phyloP scores from a whole-genome alignment of 192 early-diverging fungal species.

The Paraglomus brasilianum region DNA sequence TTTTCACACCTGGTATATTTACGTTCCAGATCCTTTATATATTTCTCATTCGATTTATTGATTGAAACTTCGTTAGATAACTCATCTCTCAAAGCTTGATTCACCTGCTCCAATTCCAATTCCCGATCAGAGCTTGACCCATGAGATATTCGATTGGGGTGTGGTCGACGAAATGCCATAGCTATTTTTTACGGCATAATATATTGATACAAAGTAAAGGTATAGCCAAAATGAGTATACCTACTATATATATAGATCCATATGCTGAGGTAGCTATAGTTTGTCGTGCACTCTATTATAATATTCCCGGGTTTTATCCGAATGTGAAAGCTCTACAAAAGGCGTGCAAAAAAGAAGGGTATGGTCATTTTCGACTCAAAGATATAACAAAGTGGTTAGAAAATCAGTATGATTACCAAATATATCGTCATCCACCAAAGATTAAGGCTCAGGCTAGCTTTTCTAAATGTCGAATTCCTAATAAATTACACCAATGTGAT shows the following conservation, averaged over 20 bases:
- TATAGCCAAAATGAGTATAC: neutral
- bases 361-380: constrained; percentile 10
- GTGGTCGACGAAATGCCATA: constrained; percentile 13
- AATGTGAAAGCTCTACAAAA: constrained; percentile 10
- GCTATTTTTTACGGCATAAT: constrained; percentile 3
- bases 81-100: constrained; percentile 22
- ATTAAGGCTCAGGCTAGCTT: constrained; percentile 13
- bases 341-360: constrained; percentile 6
- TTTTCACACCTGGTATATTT: constrained; percentile 19
- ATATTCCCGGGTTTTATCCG: neutral
- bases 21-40: constrained; percentile 17
- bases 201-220: neutral
- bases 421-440: constrained; percentile 3
- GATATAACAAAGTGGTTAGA: constrained; percentile 18
- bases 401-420: constrained; percentile 15
- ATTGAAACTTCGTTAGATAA: constrained; percentile 23
- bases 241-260: constrained; percentile 5
- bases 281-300: neutral
- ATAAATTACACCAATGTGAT: constrained; percentile 15
- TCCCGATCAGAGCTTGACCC: neutral
- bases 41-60: constrained; percentile 1
- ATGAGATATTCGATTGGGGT: constrained; percentile 22
- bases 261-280: neutral
- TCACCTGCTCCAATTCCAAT: constrained; percentile 13
- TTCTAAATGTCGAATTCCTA: neutral